phyloP scores from a whole-genome alignment of 352 stramenopile genomes.

The Phytophthora pisi region DNA sequence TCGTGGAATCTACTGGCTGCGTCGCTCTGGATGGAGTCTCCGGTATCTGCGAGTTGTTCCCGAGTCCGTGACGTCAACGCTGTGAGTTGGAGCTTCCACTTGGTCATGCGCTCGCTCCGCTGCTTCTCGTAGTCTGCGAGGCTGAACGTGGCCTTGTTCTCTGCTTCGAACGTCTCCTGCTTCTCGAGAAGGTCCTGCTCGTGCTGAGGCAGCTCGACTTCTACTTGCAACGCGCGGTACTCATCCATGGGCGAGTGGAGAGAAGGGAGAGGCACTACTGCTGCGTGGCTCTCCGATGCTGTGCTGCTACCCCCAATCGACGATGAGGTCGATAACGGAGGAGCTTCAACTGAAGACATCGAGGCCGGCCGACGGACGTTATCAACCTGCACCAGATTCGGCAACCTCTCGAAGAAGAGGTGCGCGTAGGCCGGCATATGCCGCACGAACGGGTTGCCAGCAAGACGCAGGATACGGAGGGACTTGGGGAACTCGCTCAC shows the following conservation, averaged over 20 bases:
- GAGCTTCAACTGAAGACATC: conserved; percentile 1
- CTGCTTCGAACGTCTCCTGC: conserved; percentile 16
- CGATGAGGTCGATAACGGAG: conserved; percentile 16
- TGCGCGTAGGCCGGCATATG: conserved; percentile 64
- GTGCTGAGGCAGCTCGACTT: conserved; percentile 23
- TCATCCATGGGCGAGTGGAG: conserved; percentile 42
- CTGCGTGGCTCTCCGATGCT: conserved; percentile 2
- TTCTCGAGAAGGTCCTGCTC: conserved; percentile 30
- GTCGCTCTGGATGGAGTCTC: conserved; percentile 19
- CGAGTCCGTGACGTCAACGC: conserved; percentile 50
- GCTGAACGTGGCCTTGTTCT: conserved; percentile 29
- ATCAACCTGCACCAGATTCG: conserved; percentile 65
- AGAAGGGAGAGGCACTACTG: conserved; percentile 11
- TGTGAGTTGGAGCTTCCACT: conserved; percentile 62
- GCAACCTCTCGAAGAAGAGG: conserved; percentile 66
- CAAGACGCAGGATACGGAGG: conserved; percentile 56
- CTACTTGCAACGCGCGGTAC: conserved; percentile 35
- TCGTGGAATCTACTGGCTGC: conserved; percentile 29
- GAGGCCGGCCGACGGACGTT: conserved; percentile 45
- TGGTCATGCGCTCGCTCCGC: conserved; percentile 45
- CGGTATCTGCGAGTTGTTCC: conserved; percentile 39
- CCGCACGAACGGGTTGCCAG: conserved; percentile 61
- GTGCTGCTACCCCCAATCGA: conserved; percentile 28
- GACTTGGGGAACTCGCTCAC: conserved; percentile 61
- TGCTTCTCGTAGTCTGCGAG: conserved; percentile 51